Percentiles rank a stretch among this genome's conserved stretches.
phyloP scores from a whole-genome alignment of 1,284 basidiomycete genomes.

The Cryptococcus maquisensis region DNA sequence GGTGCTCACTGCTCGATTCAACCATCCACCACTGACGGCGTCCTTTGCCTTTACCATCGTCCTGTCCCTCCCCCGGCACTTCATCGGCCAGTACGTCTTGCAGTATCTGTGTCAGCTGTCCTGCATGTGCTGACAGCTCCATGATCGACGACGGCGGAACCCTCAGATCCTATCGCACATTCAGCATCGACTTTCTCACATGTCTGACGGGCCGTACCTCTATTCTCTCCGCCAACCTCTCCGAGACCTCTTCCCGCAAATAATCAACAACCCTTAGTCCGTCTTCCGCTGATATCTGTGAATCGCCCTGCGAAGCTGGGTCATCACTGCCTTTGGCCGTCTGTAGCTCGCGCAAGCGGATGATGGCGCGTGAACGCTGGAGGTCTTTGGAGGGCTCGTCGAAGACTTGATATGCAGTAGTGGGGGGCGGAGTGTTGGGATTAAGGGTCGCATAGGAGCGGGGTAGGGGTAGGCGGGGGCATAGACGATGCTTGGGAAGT shows the following conservation, averaged over 20 bases:
- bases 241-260: constrained; percentile 82
- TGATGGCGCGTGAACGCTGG: constrained; percentile 72
- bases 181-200: background rate
- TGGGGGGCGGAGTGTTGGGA: constrained; percentile 39
- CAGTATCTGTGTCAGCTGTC: constrained; percentile 81
- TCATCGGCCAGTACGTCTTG: constrained; percentile 63
- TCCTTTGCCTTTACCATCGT: constrained; percentile 4
- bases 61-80: constrained; percentile 52
- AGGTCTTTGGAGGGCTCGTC: constrained; percentile 76
- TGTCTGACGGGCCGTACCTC: constrained; percentile 53
- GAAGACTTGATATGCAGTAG: constrained; percentile 70
- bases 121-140: constrained; percentile 91
- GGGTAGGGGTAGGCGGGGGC: background rate
- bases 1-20: constrained; percentile 71
- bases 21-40: constrained; percentile 58
- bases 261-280: constrained; percentile 72
- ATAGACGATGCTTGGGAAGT: background rate
- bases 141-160: constrained; percentile 73
- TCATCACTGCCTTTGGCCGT: background rate
- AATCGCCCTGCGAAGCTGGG: background rate
- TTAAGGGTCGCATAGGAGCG: constrained; percentile 37
- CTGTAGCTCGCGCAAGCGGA: constrained; percentile 52
- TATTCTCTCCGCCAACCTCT: constrained; percentile 83
- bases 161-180: constrained; percentile 74
- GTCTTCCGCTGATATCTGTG: constrained; percentile 5